Evolutionary conservation across 2,329 filamentous ascomycete genomes (phyloP).

Genomic region (Dendryphion nanum): DNA sequence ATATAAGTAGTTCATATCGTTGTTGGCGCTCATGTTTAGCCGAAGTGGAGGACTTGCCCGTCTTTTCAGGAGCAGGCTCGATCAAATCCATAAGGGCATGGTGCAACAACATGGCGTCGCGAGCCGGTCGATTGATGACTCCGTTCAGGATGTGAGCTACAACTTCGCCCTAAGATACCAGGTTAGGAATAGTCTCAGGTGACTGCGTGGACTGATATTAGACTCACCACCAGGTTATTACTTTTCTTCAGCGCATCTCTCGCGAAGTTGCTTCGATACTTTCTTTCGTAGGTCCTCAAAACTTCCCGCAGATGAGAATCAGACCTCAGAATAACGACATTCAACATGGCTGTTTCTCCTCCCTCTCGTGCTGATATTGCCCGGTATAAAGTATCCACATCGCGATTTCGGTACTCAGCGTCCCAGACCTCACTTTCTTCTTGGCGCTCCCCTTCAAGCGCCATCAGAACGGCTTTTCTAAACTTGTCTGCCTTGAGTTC

Average conservation of each 20-base stretch:
- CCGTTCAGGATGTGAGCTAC: constrained; percentile 95
- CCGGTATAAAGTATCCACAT: constrained; percentile 70
- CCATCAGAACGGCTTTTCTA: constrained; percentile 79
- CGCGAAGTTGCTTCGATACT: constrained; percentile 78
- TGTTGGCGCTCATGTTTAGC: constrained; percentile 49
- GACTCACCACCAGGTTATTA: constrained; percentile 84
- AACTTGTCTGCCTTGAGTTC: constrained; percentile 97
- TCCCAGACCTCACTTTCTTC: constrained; percentile 68
- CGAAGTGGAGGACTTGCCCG: constrained; percentile 21
- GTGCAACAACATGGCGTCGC: constrained; percentile 85
- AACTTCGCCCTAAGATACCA: constrained; percentile 73
- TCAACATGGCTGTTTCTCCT: constrained; percentile 84
- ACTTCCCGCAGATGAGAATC: constrained; percentile 81
- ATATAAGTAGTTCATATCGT: constrained; percentile 83
- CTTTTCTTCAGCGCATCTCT: constrained; percentile 84
- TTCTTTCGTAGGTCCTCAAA: constrained; percentile 70
- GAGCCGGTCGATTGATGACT: constrained; percentile 90
- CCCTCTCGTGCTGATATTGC: constrained; percentile 70
- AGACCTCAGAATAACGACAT: constrained; percentile 76
- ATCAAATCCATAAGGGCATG: constrained; percentile 71
- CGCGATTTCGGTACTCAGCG: constrained; percentile 58
- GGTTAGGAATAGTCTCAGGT: neutral
- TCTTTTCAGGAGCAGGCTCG: constrained; percentile 22
- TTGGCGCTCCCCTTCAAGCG: constrained; percentile 79
- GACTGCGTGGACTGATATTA: no score